Evolutionary conservation across 768 basidiomycete genomes (phyloP), one percentile per base, ranked within the genome.

Genomic region (Boletellus ananiceps): DNA sequence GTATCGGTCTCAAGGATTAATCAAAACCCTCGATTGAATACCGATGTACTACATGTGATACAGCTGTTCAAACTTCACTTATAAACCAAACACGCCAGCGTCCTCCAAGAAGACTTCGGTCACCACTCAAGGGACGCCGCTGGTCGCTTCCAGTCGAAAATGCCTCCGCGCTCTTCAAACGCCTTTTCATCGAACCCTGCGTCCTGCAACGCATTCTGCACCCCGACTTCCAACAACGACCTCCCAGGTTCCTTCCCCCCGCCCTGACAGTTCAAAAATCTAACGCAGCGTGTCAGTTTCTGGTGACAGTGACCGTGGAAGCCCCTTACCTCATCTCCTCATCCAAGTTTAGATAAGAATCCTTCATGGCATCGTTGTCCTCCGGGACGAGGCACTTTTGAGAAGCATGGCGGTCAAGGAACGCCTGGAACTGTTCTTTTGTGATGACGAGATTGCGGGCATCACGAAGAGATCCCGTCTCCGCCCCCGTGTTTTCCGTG

Each of bases 261-360:
- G 8, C 60, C 61, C 29, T 59, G 51, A 40, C 69, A 71, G 46
- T 71, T 67, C 51, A 72, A 53, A n/a, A 58, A 73, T 58, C 46
- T 69, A 55, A 27, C 34, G 19, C 16, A 27, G 14, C 36, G 7
- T 13, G 38, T 57, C 47, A 49, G 35, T 4, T 25, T 42, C 33
- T 2, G 8, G 29, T 34, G 8, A n/a, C 11, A 8, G 16, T 19
- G n/a, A 1, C 16, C 5, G 3, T 5, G 19, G 19, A 15, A 25
- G 13, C 3, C 5, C 50, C 57, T 7, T 35, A 65, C 72, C 72
- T 58, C 72, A 72, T 71, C 8, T 63, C 41, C 53, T 73, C 71
- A 37, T 73, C 72, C 29, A 74, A 44, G 34, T 65, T 63, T 4
- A 73, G 51, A 44, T 73, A 74, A 2, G 71, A 73, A 40, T 72